These are phyloP conservation scores for Kazachstania taianensis DNA, from an alignment of 805 yeast genomes.

Conservation along the genomic window DNA sequence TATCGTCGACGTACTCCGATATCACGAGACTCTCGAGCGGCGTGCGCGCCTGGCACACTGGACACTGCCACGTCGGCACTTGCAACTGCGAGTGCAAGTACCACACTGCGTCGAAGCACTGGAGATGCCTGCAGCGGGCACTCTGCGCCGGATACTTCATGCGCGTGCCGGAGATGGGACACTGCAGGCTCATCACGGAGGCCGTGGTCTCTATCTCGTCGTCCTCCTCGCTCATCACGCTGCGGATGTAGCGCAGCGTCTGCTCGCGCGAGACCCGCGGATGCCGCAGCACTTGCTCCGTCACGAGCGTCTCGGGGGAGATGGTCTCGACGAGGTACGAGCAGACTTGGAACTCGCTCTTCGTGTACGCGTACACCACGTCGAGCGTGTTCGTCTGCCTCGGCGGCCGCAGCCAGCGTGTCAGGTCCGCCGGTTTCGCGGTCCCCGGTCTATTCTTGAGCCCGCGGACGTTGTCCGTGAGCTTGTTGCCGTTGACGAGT, in stretches of 20 bases:
- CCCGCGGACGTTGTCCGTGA: conserved; percentile 55
- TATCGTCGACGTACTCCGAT: conserved; percentile 62
- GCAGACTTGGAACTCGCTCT: conserved; percentile 38
- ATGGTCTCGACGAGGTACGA: conserved; percentile 45
- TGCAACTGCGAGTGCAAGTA: conserved; percentile 68
- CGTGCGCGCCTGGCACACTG: conserved; percentile 55
- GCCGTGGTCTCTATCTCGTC: conserved; percentile 65
- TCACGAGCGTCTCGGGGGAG: conserved; percentile 32
- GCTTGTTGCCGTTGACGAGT: conserved; percentile 40
- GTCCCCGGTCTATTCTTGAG: conserved; percentile 69
- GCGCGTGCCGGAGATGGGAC: conserved; percentile 67
- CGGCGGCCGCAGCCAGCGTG: conserved; percentile 31
- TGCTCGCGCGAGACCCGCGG: conserved; percentile 45
- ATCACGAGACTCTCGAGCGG: conserved; percentile 51
- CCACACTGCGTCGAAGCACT: conserved; percentile 77
- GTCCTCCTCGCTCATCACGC: conserved; percentile 35
- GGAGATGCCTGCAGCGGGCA: conserved; percentile 63
- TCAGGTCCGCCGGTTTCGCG: conserved; percentile 69
- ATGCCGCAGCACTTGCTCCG: conserved; percentile 30
- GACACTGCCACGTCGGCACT: conserved; percentile 82
- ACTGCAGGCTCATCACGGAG: conserved; percentile 56
- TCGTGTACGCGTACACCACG: conserved; percentile 46
- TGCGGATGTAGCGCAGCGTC: conserved; percentile 40
- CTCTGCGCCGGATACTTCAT: conserved; percentile 69
- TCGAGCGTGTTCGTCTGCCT: conserved; percentile 35